Evolutionary conservation across 1,284 basidiomycete genomes (phyloP), one percentile per base, ranked within the genome.

Genomic region (Chalciporus piperatoides): DNA sequence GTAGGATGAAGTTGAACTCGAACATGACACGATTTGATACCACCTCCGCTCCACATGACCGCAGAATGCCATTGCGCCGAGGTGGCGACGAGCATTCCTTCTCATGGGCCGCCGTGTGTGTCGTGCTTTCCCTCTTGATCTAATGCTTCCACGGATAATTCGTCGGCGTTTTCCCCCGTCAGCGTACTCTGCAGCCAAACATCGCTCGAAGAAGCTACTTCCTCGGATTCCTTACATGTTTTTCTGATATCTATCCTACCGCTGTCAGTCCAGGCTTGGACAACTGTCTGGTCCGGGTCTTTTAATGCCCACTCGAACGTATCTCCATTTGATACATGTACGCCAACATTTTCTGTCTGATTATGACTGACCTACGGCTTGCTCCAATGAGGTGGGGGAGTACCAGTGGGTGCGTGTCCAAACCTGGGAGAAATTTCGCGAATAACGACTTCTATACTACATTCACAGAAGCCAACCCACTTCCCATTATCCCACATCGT

Each of bases 11-110:
- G n/a, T 17, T 15, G 7, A 4, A 36, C n/a, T 12, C 27, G n/a
- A 6, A 35, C 19, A 19, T 3, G 19, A 19, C 19, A 19, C 19
- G 19, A 19, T 19, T 19, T 19, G 14, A 6, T 10, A 33, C 37
- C 37, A 35, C 7, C n/a, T 17, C 51, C 17, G 27, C 14, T 19
- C 41, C 27, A 4, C 19, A 42, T 25, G 19, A 35, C 33, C 23
- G 21, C 4, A 24, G 47, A 23, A 62, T 58, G 58, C 48, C 57
- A 55, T 37, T 41, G 14, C 21, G n/a, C 28, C 11, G 3, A 32
- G 14, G 36, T 10, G 11, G 19, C 19, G 21, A 17, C 19, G 0
- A 11, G 19, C 36, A 23, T 19, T 21, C 36, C 6, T 23, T 38
- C 8, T 17, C 33, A 3, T 38, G 9, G 36, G 19, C 19, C 36